Evolutionary conservation across 2,329 filamentous ascomycete genomes (phyloP), one percentile per base, ranked within the genome.

Genomic region (Geoglossum cookeanum): DNA sequence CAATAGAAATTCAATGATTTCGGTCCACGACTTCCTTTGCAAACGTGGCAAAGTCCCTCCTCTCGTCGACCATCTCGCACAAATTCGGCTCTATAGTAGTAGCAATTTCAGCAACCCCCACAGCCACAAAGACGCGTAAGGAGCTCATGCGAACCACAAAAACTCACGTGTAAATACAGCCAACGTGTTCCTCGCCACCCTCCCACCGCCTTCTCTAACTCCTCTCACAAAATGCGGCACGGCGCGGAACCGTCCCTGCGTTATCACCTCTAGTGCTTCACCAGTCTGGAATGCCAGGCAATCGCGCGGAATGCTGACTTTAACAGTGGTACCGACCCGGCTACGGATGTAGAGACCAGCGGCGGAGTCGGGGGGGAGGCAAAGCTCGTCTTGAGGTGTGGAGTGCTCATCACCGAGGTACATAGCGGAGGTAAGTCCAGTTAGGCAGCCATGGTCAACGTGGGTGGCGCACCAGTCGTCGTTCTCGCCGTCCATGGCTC

Each of bases 231-330:
- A 97, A 73, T 98, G 92, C 62, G 92, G 91, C 60, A 97, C 92
- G 1, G 92, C 92, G 70, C 85, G 87, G 74, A 98, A 95, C 65
- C 80, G 82, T 8, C 92, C 92, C n/a, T 78, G 75, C 0, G 91
- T 97, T 67, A 98, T 96, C 58, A 87, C 76, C 71, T 97, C 85
- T 55, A 98, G 74, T 0, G 91, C 84, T 71, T 96, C 88, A 1
- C 91, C 92, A 0, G 91, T 98, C 74, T 98, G 91, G 68, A 98
- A 98, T 0, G 87, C 92, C 55, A 98, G 83, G 69, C 88, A 92
- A 67, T 94, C 89, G 47, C 83, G 78, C 1, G 91, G 92, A 62
- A 98, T 96, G 66, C 83, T 82, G 63, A 97, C 88, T 70, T 97
- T 92, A n/a, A 90, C 84, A 1, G 86, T 84, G 59, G 84, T 75